Percentiles rank a stretch among this genome's conserved stretches.
phyloP scores from a whole-genome alignment of 768 basidiomycete species.

The Dioszegia hungarica region DNA sequence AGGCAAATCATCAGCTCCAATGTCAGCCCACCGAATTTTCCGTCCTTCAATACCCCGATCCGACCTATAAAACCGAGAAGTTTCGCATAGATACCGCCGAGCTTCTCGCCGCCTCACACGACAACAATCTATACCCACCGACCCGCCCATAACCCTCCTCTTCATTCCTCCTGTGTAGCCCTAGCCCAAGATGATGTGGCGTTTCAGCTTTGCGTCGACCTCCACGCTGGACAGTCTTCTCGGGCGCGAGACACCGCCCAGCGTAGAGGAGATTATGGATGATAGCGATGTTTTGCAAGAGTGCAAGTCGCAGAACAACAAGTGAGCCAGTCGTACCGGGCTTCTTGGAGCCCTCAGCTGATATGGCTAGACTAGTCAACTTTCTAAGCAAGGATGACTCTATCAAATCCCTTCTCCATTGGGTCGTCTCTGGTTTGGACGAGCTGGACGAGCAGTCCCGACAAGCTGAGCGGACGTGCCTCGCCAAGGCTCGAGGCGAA shows the following conservation, averaged over 20 bases:
- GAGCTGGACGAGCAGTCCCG: slow-evolving; percentile 40
- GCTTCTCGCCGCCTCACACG: not conserved
- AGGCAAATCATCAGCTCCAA: too few species aligned
- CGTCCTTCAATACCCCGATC: not conserved
- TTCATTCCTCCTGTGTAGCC: not conserved
- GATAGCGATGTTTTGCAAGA: slow-evolving; percentile 92
- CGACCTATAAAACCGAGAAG: not conserved
- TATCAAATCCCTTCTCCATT: slow-evolving; percentile 37
- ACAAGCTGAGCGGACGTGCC: slow-evolving; percentile 21
- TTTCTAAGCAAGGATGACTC: slow-evolving; percentile 35
- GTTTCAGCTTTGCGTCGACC: slow-evolving; percentile 42
- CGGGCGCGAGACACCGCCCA: slow-evolving; percentile 68
- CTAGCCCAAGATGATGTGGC: slow-evolving; percentile 43
- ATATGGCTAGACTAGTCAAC: slow-evolving; percentile 34
- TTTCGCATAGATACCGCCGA: not conserved
- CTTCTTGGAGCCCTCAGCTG: not conserved
- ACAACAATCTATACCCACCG: too few species aligned
- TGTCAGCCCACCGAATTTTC: not conserved
- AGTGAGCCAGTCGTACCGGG: slow-evolving; percentile 24
- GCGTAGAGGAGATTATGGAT: slow-evolving; percentile 79
- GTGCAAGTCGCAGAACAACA: slow-evolving; percentile 87
- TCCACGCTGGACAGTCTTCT: slow-evolving; percentile 69
- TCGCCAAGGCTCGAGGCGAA: slow-evolving; percentile 13
- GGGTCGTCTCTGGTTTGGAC: slow-evolving; percentile 46
- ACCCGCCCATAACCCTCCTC: not conserved